Base-by-base conservation (phyloP, 2,329 filamentous ascomycete species). In the Grosmannia clavigera region DNA sequence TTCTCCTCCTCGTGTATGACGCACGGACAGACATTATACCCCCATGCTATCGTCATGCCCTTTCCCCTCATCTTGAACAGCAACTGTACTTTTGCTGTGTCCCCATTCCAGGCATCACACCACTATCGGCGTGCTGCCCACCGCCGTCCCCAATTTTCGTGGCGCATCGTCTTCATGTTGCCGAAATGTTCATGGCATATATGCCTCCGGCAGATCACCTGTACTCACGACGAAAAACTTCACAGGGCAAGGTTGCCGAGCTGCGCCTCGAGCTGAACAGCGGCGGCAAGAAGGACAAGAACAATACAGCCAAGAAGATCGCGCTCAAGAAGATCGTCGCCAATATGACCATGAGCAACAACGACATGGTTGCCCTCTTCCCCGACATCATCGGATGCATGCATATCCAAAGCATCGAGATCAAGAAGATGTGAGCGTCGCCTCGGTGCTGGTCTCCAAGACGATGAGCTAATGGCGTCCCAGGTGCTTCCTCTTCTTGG, bases 321-420 rank as follows among this genome's bases (percentile, higher is more conserved):
- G 92, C 94, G 12, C 81, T 99, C 64, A 99, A 99, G 82, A 96
- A 96, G 81, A 97, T 99, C 67, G 94, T 99, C 68, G 94, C 94
- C 72, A 99, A 99, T 72, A 99, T 99, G 94, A 99, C 94, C 65
- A 99, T 99, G 94, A 97, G 92, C 82, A 99, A 99, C 76, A 99
- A 97, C 70, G 94, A 99, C 74, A 99, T 99, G 94, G 88, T 97
- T 60, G 91, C 90, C 48, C 79, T 99, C 58, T 99, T 99, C 68
- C 91, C 92, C 22, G 94, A 99, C 71, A 88, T 99, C 62, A 89
- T 99, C 67, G 85, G 80, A 64, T 97, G 92, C 78, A 99, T 99
- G 94, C 85, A 89, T 67, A 89, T 99, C 64, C 87, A 86, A 58
- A 95, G 88, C 68, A 77, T 99, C 72, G 94, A 99, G 75, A 96